Conservation (phyloP, 2,329 filamentous ascomycete genomes). For the Neofusicoccum ribis region DNA sequence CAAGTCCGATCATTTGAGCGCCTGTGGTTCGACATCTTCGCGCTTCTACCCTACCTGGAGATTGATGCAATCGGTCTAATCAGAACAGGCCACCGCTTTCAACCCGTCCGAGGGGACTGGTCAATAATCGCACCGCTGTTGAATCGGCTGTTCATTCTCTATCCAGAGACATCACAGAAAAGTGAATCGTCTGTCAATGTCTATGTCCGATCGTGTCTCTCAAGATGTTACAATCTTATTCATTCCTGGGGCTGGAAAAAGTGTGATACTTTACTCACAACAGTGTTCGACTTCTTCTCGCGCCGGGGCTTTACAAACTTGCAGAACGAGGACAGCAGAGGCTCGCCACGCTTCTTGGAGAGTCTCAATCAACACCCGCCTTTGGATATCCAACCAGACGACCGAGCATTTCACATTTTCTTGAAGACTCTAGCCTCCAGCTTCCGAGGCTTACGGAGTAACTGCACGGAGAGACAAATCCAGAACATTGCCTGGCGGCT, state of each 20-base stretch:
- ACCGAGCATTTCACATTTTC: slow-evolving; percentile 60
- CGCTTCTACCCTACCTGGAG: slow-evolving; percentile 54
- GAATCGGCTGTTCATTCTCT: slow-evolving; percentile 49
- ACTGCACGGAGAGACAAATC: slow-evolving; percentile 56
- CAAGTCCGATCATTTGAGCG: slow-evolving; percentile 38
- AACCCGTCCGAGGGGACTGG: slow-evolving; percentile 52
- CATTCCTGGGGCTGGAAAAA: slow-evolving; percentile 58
- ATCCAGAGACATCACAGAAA: slow-evolving; percentile 42
- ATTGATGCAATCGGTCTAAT: slow-evolving; percentile 53
- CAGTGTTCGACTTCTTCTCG: slow-evolving; percentile 62
- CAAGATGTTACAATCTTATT: slow-evolving; percentile 56
- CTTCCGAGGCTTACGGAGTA: slow-evolving; percentile 47
- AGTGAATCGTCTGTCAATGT: slow-evolving; percentile 51
- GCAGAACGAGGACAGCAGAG: slow-evolving; percentile 51
- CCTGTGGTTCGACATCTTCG: slow-evolving; percentile 50
- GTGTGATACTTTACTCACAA: slow-evolving; percentile 55
- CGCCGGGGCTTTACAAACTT: slow-evolving; percentile 54
- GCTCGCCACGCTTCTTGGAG: slow-evolving; percentile 57
- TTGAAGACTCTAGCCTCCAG: slow-evolving; percentile 58
- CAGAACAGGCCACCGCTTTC: slow-evolving; percentile 42
- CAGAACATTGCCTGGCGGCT: slow-evolving; percentile 58
- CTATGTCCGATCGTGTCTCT: slow-evolving; percentile 55
- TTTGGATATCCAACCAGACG: slow-evolving; percentile 48
- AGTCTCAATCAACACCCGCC: slow-evolving; percentile 46
- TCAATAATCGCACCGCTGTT: slow-evolving; percentile 47